A percentile compares a stretch with the other conserved stretches of the same genome.
Evolutionary conservation across 805 yeast genomes (phyloP).

Genomic region (Kodamaea lidongshanica): DNA sequence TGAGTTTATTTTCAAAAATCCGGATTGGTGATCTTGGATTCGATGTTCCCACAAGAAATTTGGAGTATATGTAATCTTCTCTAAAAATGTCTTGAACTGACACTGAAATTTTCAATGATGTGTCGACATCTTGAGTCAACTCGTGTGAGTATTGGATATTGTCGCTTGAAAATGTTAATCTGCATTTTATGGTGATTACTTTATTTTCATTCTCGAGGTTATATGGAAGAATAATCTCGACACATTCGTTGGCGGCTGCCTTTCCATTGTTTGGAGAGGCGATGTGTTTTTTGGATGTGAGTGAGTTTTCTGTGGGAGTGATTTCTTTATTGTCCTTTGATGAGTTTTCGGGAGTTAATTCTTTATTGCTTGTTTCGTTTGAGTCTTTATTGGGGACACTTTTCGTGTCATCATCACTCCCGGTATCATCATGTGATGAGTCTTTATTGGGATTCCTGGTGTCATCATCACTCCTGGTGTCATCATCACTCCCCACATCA

Average conservation of each 20-base stretch:
- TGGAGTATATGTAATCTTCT: conserved; percentile 49
- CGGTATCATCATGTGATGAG: too few species aligned
- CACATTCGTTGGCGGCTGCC: conserved; percentile 5
- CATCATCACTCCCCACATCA: too few species aligned
- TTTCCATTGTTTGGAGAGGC: too few species aligned
- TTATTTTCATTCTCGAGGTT: conserved; percentile 25
- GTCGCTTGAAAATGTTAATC: conserved; percentile 16
- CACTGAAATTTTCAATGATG: conserved; percentile 57
- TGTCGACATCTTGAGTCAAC: conserved; percentile 39
- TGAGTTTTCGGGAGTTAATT: too few species aligned
- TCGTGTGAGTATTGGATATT: conserved; percentile 16
- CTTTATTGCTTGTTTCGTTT: too few species aligned
- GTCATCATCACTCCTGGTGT: too few species aligned
- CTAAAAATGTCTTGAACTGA: conserved; percentile 77
- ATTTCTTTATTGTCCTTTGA: too few species aligned
- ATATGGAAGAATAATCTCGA: conserved; percentile 28
- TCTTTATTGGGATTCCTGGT: too few species aligned
- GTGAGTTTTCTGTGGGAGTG: background rate
- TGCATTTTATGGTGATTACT: conserved; percentile 16
- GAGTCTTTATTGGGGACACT: too few species aligned
- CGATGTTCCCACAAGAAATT: conserved; percentile 63
- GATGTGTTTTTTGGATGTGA: too few species aligned
- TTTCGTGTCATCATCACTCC: too few species aligned
- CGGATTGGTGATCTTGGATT: conserved; percentile 48
- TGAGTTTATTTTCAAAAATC: conserved; percentile 39